Conservation (phyloP, 2,329 filamentous ascomycete genomes). For the Neonectria sp. region DNA sequence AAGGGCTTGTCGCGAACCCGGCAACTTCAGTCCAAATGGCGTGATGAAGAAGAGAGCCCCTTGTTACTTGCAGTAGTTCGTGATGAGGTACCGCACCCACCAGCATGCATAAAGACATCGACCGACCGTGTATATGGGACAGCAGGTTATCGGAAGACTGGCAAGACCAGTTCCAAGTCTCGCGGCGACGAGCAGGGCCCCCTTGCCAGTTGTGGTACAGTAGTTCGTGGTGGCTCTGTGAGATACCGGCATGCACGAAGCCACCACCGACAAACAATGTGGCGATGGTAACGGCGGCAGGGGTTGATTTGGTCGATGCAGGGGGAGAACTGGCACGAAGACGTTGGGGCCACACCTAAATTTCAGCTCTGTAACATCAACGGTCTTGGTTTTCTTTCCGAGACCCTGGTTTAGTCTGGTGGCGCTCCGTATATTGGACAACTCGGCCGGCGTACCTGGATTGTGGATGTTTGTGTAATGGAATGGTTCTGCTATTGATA, state of each 20-base stretch:
- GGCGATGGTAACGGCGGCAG: conserved; percentile 8
- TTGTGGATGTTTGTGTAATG: not conserved
- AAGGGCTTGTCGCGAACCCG: too few relatives aligned
- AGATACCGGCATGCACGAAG: not conserved
- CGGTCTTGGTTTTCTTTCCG: not conserved
- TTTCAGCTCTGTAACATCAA: not conserved
- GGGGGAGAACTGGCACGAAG: not conserved
- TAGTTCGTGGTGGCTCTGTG: not conserved
- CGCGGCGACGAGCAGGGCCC: conserved; percentile 4
- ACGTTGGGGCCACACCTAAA: conserved; percentile 7
- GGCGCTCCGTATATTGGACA: too few relatives aligned
- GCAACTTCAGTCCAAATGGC: not conserved
- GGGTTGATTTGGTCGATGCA: conserved; percentile 4
- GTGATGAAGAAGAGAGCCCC: not conserved
- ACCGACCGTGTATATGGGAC: not conserved
- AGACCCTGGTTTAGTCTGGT: not conserved
- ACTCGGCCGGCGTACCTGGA: not conserved
- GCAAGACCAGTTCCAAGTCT: conserved; percentile 3
- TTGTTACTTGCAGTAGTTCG: not conserved
- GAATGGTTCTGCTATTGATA: not conserved
- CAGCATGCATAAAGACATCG: not conserved
- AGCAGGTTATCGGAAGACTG: not conserved
- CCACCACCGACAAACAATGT: conserved; percentile 2
- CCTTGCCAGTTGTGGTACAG: not conserved
- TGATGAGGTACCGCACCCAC: not conserved